Conservation (phyloP, 805 yeast genomes). For the Kuraishia cidri region DNA sequence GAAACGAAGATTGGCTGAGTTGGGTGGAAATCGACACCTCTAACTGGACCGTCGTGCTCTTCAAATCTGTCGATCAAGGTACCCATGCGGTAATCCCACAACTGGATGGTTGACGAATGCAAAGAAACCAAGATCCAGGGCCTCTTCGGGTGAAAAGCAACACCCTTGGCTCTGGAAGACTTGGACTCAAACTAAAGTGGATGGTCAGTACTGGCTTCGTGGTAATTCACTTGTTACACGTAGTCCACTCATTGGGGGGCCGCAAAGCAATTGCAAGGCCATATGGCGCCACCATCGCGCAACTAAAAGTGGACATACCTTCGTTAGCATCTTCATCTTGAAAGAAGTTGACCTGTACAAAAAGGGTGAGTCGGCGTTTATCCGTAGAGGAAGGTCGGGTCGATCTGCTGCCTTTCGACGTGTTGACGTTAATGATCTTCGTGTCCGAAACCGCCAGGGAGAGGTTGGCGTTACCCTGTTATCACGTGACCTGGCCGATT, state of each 20-base stretch:
- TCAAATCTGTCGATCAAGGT: slow-evolving; percentile 92
- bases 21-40: slow-evolving; percentile 94
- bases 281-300: slow-evolving; percentile 5
- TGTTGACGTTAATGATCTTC: slow-evolving; percentile 1
- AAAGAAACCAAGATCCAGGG: slow-evolving; percentile 96
- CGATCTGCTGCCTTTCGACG: no score
- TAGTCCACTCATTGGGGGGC: no score
- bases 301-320: slow-evolving; percentile 31
- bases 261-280: no score
- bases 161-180: slow-evolving; percentile 95
- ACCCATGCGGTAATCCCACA: slow-evolving; percentile 99
- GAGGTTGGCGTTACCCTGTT: no score
- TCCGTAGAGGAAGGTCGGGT: no score
- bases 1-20: slow-evolving; percentile 96
- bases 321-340: slow-evolving; percentile 79
- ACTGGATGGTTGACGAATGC: slow-evolving; percentile 96
- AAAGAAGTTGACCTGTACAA: slow-evolving; percentile 6
- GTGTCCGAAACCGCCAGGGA: slow-evolving; percentile 2
- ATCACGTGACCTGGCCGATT: no score
- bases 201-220: neutral
- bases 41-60: slow-evolving; percentile 97
- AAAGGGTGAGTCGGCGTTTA: no score
- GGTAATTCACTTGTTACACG: slow-evolving; percentile 18
- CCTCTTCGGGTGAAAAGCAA: slow-evolving; percentile 91
- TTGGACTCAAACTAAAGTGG: slow-evolving; percentile 78